Percentiles rank a stretch among this genome's conserved stretches.
Conservation (phyloP, 2,329 filamentous ascomycete genomes). For the Rhytidhysteron rufulum region DNA sequence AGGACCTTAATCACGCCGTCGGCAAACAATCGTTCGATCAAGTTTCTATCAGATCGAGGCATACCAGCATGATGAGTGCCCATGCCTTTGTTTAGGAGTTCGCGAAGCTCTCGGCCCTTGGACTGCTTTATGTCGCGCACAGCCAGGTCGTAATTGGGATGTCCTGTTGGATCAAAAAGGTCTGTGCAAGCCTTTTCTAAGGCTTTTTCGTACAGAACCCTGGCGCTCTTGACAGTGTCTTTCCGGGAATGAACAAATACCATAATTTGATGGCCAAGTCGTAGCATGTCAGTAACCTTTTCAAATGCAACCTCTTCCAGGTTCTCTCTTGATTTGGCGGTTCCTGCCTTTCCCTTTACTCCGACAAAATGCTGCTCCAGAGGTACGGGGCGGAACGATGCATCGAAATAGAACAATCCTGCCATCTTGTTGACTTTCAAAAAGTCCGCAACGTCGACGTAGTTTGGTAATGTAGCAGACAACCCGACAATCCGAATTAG, state of each 20-base stretch:
- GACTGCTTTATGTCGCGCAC: constrained; percentile 81
- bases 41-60: constrained; percentile 86
- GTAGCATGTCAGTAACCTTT: constrained; percentile 91
- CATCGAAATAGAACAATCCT: constrained; percentile 95
- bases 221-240: constrained; percentile 85
- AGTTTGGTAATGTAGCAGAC: constrained; percentile 94
- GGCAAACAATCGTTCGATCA: constrained; percentile 89
- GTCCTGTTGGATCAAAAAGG: constrained; percentile 74
- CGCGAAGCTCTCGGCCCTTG: constrained; percentile 80
- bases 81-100: constrained; percentile 84
- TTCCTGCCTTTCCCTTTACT: constrained; percentile 84
- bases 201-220: constrained; percentile 81
- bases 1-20: constrained; percentile 95
- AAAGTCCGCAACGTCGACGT: constrained; percentile 94
- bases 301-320: constrained; percentile 84
- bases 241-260: constrained; percentile 97
- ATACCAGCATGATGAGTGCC: constrained; percentile 97
- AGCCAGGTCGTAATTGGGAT: constrained; percentile 76
- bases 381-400: constrained; percentile 91
- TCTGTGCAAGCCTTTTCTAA: constrained; percentile 73
- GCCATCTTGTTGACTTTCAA: constrained; percentile 91
- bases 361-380: constrained; percentile 97
- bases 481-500: constrained; percentile 94
- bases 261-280: constrained; percentile 94
- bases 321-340: constrained; percentile 80